phyloP scores from a whole-genome alignment of 352 stramenopile genomes.

The Phytophthora pisi region DNA sequence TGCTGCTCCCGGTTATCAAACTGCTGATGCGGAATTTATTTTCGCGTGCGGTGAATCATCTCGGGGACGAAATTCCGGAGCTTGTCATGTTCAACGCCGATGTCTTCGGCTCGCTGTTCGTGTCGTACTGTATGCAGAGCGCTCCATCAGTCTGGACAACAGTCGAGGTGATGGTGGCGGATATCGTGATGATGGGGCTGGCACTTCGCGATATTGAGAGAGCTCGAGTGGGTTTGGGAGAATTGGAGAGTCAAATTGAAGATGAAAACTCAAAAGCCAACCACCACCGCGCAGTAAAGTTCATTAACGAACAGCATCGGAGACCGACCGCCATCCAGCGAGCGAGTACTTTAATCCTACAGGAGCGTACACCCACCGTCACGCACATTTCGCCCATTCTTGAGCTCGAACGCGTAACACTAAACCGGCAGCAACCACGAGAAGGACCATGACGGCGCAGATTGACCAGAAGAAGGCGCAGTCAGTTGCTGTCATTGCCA shows the following conservation, averaged over 20 bases:
- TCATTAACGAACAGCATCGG: not conserved
- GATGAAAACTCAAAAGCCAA: not conserved
- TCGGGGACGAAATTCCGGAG: conserved; percentile 23
- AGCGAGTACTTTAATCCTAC: not conserved
- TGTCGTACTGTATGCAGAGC: conserved; percentile 27
- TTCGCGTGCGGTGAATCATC: conserved; percentile 1
- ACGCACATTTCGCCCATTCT: not conserved
- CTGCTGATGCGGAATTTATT: conserved; percentile 19
- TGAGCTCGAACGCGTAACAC: not conserved
- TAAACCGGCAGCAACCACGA: not conserved
- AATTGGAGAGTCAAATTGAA: conserved; percentile 5
- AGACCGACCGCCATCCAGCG: not conserved
- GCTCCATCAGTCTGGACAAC: conserved; percentile 17
- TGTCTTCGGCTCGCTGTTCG: conserved; percentile 26
- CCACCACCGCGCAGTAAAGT: not conserved
- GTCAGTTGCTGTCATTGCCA: not conserved
- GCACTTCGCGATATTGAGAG: conserved; percentile 12
- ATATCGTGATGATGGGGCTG: conserved; percentile 3
- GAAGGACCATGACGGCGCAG: not conserved
- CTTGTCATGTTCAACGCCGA: conserved; percentile 26
- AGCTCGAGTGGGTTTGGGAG: not conserved
- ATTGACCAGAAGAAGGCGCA: not conserved
- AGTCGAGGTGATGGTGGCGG: conserved; percentile 15
- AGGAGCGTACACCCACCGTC: not conserved
- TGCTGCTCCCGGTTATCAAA: conserved; percentile 17